Evolutionary conservation across 768 basidiomycete species (phyloP), one percentile per base, ranked within the genome.

Genomic region (Calvatia gigantea): DNA sequence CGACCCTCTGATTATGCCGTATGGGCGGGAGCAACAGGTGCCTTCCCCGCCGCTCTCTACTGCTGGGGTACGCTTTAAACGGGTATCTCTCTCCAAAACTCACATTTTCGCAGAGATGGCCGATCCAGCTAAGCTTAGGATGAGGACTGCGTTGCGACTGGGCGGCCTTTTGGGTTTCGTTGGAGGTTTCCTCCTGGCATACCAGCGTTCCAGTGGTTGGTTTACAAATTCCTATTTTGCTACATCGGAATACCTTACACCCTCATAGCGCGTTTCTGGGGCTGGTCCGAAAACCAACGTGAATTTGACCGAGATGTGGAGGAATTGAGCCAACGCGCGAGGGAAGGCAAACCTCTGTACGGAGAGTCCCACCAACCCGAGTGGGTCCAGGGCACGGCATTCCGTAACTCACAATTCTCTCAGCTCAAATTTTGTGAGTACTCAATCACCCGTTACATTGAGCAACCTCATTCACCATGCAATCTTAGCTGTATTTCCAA

Each of bases 161-260:
- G 86, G 86, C 33, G 89, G 87, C 7, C 70, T 89, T 61, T 72
- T 98, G 45, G 96, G 96, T 8, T 91, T 95, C 71, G 67, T 84
- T 51, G 94, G 90, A 9, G 96, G 96, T 17, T 98, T 98, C 81
- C 69, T 98, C 65, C 68, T 96, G 51, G 92, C 95, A 7, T 98
- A 98, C 73, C 92, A 95, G 72, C 79, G 87, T 52, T 93, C 91
- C 31, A 89, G 87, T 64, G 76, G 94, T 96, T 66, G 70, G 91
- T 77, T 39, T 4, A 5, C 51, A 67, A 41, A 62, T 53, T 58
- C 62, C 33, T 49, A 44, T 25, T 41, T 39, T 6, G 21, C 12
- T 32, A 21, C 14, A 4, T 7, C 29, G n/a, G 52, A 31, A 47
- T 31, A 37, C 15, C 38, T 62, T 19, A 62, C 46, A 21, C 58